Conservation (phyloP, 768 basidiomycete species). For the Suillus tomentosus region DNA sequence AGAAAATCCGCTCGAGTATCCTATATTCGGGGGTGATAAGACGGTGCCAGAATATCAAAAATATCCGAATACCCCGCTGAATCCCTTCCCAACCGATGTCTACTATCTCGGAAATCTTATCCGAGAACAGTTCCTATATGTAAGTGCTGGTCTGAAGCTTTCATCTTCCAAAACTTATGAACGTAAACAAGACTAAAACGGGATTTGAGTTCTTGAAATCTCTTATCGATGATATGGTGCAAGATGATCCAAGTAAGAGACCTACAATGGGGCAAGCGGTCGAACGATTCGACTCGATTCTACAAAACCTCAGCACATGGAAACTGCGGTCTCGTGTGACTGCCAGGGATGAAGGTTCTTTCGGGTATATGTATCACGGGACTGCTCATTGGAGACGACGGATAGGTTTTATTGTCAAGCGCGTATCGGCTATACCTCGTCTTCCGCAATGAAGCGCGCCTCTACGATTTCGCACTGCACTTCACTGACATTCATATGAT, state of each 20-base stretch:
- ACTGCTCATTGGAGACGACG: conserved; percentile 30
- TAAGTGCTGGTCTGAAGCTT: conserved; percentile 11
- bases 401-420: conserved; percentile 15
- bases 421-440: neutral
- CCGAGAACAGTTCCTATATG: conserved; percentile 33
- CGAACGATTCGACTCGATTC: conserved; percentile 20
- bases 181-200: neutral
- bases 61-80: conserved; percentile 18
- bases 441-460: neutral
- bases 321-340: conserved; percentile 34
- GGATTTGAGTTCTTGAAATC: conserved; percentile 28
- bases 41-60: conserved; percentile 41
- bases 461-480: neutral
- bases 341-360: conserved; percentile 15
- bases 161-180: neutral
- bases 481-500: neutral
- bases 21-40: conserved; percentile 43
- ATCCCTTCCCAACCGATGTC: conserved; percentile 47
- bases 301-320: conserved; percentile 8
- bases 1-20: conserved; percentile 26
- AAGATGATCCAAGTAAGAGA: conserved; percentile 24
- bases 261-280: conserved; percentile 27
- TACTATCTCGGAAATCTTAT: conserved; percentile 46
- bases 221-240: conserved; percentile 23
- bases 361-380: conserved; percentile 16